These are phyloP conservation scores for Microsporum canis DNA, from an alignment of 2,329 filamentous ascomycete genomes.

Conservation along the genomic window DNA sequence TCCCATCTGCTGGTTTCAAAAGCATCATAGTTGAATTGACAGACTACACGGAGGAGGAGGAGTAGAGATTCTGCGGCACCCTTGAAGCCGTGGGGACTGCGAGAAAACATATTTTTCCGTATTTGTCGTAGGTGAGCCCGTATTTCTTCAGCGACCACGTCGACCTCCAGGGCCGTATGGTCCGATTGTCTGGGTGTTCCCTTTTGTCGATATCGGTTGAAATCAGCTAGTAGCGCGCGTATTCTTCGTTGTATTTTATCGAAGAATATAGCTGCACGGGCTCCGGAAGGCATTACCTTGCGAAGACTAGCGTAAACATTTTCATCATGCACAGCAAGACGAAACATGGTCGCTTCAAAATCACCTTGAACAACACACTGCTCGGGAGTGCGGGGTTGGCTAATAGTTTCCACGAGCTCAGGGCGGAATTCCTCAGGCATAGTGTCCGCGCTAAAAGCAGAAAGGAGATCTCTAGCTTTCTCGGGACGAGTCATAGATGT, in stretches of 20 bases:
- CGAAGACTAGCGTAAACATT: constrained; percentile 32
- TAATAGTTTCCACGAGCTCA: constrained; percentile 29
- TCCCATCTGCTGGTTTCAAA: constrained; percentile 29
- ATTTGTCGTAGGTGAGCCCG: constrained; percentile 23
- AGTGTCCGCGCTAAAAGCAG: constrained; percentile 31
- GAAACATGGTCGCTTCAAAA: constrained; percentile 36
- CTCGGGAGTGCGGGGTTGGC: constrained; percentile 26
- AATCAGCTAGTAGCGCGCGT: constrained; percentile 27
- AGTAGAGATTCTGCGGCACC: constrained; percentile 30
- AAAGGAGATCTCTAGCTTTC: constrained; percentile 36
- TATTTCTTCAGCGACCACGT: constrained; percentile 25
- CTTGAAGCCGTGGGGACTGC: constrained; percentile 27
- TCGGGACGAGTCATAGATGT: constrained; percentile 28
- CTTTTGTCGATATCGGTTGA: constrained; percentile 31
- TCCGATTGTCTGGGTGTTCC: constrained; percentile 20
- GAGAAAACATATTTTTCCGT: constrained; percentile 23
- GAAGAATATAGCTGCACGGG: constrained; percentile 35
- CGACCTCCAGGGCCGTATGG: constrained; percentile 19
- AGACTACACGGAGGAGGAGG: constrained; percentile 29
- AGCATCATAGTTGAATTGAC: constrained; percentile 30
- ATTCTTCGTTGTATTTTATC: constrained; percentile 32
- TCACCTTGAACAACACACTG: constrained; percentile 37
- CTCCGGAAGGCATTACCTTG: constrained; percentile 32
- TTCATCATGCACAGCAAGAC: constrained; percentile 35
- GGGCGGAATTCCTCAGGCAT: constrained; percentile 34